These are phyloP conservation scores for Blumeria graminis DNA, from an alignment of 2,329 filamentous ascomycete genomes.

Conservation along the genomic window DNA sequence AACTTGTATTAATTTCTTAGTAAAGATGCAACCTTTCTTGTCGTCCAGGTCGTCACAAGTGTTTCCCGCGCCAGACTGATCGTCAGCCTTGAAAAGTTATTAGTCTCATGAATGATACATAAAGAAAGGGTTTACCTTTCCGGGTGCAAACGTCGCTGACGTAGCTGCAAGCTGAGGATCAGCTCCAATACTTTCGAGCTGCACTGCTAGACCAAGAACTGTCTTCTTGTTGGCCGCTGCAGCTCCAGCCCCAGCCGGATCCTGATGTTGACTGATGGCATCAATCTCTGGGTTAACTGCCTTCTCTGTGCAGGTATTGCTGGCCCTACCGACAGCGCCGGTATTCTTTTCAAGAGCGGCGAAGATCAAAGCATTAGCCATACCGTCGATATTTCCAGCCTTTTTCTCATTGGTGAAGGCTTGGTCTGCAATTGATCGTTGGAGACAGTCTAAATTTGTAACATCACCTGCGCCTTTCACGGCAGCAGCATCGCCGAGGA, in stretches of 20 bases:
- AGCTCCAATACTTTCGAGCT: constrained; percentile 35
- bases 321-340: constrained; percentile 28
- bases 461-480: constrained; percentile 23
- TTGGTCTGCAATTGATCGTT: constrained; percentile 32
- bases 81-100: constrained; percentile 11
- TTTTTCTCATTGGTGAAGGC: constrained; percentile 37
- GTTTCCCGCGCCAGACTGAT: constrained; percentile 23
- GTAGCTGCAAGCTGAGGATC: constrained; percentile 36
- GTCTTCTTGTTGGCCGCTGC: constrained; percentile 34
- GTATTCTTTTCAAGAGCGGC: constrained; percentile 36
- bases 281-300: constrained; percentile 42
- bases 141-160: constrained; percentile 36
- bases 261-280: constrained; percentile 39
- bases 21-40: constrained; percentile 28
- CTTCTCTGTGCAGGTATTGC: constrained; percentile 29
- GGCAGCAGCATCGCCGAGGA: constrained; percentile 27
- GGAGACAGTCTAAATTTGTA: constrained; percentile 30
- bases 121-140: constrained; percentile 19
- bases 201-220: constrained; percentile 30
- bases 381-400: constrained; percentile 25
- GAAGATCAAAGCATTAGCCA: constrained; percentile 28
- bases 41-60: constrained; percentile 25
- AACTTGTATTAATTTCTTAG: constrained; percentile 25
- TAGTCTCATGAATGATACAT: constrained; percentile 1
- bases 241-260: constrained; percentile 34